Base-by-base conservation (phyloP, 176 grass and related monocot genomes). In the Themeda triandra region DNA sequence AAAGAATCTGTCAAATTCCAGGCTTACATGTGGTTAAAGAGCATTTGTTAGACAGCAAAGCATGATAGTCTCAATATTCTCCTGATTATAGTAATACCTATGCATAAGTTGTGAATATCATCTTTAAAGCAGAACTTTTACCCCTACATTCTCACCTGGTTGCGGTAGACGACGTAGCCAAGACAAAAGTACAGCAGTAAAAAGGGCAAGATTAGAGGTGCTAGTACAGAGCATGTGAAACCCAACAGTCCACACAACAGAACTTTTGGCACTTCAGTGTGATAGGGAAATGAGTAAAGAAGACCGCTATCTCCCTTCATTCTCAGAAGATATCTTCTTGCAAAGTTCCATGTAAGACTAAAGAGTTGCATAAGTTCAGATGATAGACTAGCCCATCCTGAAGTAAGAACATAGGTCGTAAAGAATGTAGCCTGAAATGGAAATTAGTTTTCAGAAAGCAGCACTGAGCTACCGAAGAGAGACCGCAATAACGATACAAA, bases 281-380 rank as follows among this genome's bases (percentile, higher is more conserved):
- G 93, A 87, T 93, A 98, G 6, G 96, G 93, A 85, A 98, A 95
- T 12, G 91, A 87, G 13, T 58, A 88, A 87, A 95, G 42, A 71
- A 80, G 72, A 73, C 71, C 13, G 1, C 75, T 86, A 63, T 93
- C 91, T 65, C 87, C 91, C 72, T 86, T 85, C 75, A 45, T 87
- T 83, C 92, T 71, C 35, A 92, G 70, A 63, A 95, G 25, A 86
- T 98, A 98, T 84, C 89, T 95, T 79, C 68, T 90, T 82, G 90
- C 66, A 32, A 88, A 84, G 85, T 93, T 98, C 91, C 87, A 95
- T 74, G 86, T 73, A 35, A 98, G 85, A 14, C 59, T 45, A 88
- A 95, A 98, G 44, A 95, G 85, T 75, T 95, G 96, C 87, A 98
- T 87, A 87, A 93, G n/a, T 91, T 98, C 93, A 44, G 93, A 90